Base-by-base conservation (phyloP, 371 early-diverging fungal species). In the Lichtheimia corymbifera region DNA sequence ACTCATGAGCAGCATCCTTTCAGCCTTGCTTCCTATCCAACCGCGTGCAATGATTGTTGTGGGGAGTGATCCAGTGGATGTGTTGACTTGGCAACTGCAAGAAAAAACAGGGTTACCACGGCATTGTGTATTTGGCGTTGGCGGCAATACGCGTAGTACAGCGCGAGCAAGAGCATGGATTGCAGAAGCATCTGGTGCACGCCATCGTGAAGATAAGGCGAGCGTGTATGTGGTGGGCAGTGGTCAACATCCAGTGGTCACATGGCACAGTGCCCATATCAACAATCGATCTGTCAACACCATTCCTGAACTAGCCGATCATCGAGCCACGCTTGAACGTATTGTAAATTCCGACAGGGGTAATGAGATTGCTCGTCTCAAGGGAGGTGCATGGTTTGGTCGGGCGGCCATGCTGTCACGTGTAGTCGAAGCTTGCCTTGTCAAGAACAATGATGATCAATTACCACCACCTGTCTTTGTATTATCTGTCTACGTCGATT, bases 341-440 rank as follows among this genome's bases (percentile, higher is more conserved):
- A 64, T 80, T 41, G 82, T 89, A 9, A 75, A 79, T 25, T 74
- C 67, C 60, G 87, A 88, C 43, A 57, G 64, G 68, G 88, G 88
- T 2, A 83, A 88, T 47, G 76, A 77, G 49, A 93, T 94, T 59
- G 90, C 88, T 28, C 85, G 89, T 11, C 73, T 83, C 55, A 93
- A 93, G 65, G 94, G 94, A 11, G 84, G 86, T 11, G 92, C 93
- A 0, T 85, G 88, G 72, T 93, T 81, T 68, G 94, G 93, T 20
- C 85, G 87, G 44, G 93, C 87, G 13, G 88, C 88, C n/a, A 80
- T 84, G 13, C 84, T 86, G 2, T 77, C 91, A 0, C 70, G 70
- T 3, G 57, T 93, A 5, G 77, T 82, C 20, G 80, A 86, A 53
- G 63, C 80, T 7, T 22, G 40, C 2, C 56, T 86, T 17, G 67